A percentile compares a stretch with the other conserved stretches of the same genome.
Conservation (phyloP, 805 yeast genomes). For the Saturnispora zaruensis region DNA sequence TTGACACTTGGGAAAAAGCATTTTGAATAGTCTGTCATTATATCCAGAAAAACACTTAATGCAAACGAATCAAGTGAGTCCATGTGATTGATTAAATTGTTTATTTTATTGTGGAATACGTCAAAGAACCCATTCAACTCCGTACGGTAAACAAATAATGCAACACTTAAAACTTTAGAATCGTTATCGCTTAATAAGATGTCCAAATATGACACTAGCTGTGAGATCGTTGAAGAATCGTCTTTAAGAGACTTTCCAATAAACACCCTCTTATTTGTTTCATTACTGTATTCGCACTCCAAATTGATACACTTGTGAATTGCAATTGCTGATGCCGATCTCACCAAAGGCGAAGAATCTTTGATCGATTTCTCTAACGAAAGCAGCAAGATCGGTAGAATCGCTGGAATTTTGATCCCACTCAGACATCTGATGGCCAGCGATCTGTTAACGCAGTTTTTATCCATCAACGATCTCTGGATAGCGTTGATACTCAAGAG, state of each 20-base stretch:
- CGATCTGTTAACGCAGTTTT: conserved; percentile 58
- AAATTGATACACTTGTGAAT: conserved; percentile 45
- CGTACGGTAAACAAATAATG: conserved; percentile 48
- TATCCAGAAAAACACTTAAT: conserved; percentile 48
- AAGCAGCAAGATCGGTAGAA: conserved; percentile 67
- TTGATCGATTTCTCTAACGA: conserved; percentile 59
- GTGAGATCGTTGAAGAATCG: conserved; percentile 36
- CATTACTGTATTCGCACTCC: conserved; percentile 24
- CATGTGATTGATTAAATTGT: conserved; percentile 34
- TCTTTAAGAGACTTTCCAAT: conserved; percentile 15
- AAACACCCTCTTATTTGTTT: conserved; percentile 6
- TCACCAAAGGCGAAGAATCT: conserved; percentile 71
- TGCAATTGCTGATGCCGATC: conserved; percentile 73
- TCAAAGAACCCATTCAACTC: conserved; percentile 52
- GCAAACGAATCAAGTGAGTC: conserved; percentile 64
- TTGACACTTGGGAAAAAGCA: conserved; percentile 36
- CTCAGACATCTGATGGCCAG: conserved; percentile 72
- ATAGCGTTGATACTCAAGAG: conserved; percentile 83
- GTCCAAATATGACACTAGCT: conserved; percentile 41
- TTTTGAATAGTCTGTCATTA: conserved; percentile 60
- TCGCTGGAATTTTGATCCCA: conserved; percentile 74
- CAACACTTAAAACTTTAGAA: conserved; percentile 58
- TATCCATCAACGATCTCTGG: conserved; percentile 71
- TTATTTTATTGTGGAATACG: conserved; percentile 62
- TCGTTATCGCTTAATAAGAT: conserved; percentile 58